Percentiles rank a stretch among this genome's conserved stretches.
phyloP scores from a whole-genome alignment of 768 basidiomycete genomes.

The Sporobolomyces roseus region DNA sequence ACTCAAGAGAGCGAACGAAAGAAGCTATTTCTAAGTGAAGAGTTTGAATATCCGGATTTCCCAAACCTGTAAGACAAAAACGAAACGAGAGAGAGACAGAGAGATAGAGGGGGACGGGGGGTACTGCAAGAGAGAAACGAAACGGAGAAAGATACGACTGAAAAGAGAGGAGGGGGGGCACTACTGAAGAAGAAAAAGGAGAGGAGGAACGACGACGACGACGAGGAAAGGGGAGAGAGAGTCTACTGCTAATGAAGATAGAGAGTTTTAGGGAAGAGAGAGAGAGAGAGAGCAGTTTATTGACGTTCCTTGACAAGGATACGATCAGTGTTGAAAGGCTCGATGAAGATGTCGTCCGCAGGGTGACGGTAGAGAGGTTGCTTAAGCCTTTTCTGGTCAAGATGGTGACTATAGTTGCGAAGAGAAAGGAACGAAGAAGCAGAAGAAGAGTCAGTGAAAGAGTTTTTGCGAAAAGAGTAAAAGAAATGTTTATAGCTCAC shows the following conservation, averaged over 20 bases:
- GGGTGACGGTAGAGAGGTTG: slow-evolving; percentile 58
- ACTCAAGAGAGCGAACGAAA: no score
- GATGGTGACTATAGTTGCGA: slow-evolving; percentile 33
- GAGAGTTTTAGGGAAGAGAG: not conserved
- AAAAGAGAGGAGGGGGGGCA: not conserved
- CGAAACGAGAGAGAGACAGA: not conserved
- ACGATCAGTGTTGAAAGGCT: slow-evolving; percentile 19
- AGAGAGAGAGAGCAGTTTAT: not conserved
- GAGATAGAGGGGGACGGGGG: not conserved
- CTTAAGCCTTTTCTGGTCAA: slow-evolving; percentile 75
- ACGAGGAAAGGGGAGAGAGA: not conserved
- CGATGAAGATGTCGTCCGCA: slow-evolving; percentile 39
- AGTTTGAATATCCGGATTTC: no score
- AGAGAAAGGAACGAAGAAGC: not conserved
- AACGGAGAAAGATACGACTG: not conserved
- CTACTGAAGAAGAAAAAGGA: not conserved
- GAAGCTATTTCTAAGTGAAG: no score
- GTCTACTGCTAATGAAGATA: not conserved
- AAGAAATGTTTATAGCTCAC: not conserved
- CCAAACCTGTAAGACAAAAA: not conserved
- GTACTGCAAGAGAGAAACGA: not conserved
- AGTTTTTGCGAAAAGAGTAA: not conserved
- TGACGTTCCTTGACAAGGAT: slow-evolving; percentile 36
- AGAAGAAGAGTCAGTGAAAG: not conserved
- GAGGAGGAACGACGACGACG: not conserved